Percentiles rank a stretch among this genome's conserved stretches.
These are phyloP conservation scores for Nothopassalora personata DNA, from an alignment of 2,329 filamentous ascomycete genomes.

Conservation along the genomic window DNA sequence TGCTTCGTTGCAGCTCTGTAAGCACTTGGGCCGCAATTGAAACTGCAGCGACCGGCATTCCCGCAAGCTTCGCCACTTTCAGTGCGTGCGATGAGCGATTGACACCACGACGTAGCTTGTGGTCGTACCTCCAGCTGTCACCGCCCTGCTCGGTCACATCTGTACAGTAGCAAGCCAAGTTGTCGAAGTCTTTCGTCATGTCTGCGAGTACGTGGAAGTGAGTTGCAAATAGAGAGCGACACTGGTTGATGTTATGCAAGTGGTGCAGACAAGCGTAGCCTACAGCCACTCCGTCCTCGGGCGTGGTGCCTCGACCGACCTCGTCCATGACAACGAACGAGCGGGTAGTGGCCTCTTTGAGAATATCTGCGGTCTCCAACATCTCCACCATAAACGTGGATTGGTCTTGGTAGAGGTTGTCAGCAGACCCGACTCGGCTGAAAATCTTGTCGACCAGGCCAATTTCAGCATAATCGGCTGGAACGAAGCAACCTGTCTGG, in stretches of 20 bases:
- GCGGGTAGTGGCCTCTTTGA: slow-evolving; percentile 73
- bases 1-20: slow-evolving; percentile 8
- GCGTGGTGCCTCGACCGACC: slow-evolving; percentile 88
- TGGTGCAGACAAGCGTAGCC: slow-evolving; percentile 85
- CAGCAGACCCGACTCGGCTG: slow-evolving; percentile 78
- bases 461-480: slow-evolving; percentile 76
- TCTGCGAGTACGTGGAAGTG: slow-evolving; percentile 87
- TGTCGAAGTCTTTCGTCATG: slow-evolving; percentile 57
- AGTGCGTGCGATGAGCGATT: slow-evolving; percentile 86
- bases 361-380: slow-evolving; percentile 88
- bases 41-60: slow-evolving; percentile 66
- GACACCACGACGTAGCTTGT: slow-evolving; percentile 72
- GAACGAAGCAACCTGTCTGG: slow-evolving; percentile 88
- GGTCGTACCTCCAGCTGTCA: slow-evolving; percentile 74
- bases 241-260: slow-evolving; percentile 69
- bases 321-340: slow-evolving; percentile 98
- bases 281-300: slow-evolving; percentile 83
- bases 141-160: slow-evolving; percentile 69
- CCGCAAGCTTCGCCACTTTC: slow-evolving; percentile 87
- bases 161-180: slow-evolving; percentile 76
- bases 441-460: slow-evolving; percentile 95
- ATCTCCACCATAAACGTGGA: slow-evolving; percentile 99
- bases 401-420: slow-evolving; percentile 90
- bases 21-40: slow-evolving; percentile 60
- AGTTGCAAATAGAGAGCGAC: slow-evolving; percentile 83